Evolutionary conservation across 441 rosid species (phyloP).

Genomic region (Populus tomentosa): DNA sequence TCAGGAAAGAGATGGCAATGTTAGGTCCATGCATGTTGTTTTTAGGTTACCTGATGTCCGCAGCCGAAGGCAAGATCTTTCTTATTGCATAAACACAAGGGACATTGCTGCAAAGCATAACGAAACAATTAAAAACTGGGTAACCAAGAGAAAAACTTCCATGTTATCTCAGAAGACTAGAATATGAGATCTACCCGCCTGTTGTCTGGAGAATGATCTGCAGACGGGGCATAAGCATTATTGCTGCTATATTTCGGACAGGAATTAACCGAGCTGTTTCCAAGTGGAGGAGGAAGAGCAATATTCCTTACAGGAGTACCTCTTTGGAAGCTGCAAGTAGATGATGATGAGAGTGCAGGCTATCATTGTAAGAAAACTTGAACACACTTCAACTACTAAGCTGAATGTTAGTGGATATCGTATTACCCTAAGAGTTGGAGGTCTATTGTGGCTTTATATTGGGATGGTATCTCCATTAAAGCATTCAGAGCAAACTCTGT

Average conservation of each 20-base stretch:
- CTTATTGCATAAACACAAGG: slow-evolving; percentile 10
- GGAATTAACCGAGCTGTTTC: slow-evolving; percentile 2
- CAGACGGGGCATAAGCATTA: background rate
- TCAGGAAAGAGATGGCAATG: background rate
- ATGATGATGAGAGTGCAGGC: background rate
- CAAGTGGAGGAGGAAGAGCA: slow-evolving; percentile 33
- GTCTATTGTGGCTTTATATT: slow-evolving; percentile 77
- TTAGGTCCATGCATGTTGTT: too few relatives aligned
- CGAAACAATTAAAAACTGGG: background rate
- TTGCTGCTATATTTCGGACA: background rate
- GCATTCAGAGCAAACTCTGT: slow-evolving; percentile 83
- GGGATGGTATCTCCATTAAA: slow-evolving; percentile 89
- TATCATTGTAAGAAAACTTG: background rate
- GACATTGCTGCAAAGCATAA: slow-evolving; percentile 16
- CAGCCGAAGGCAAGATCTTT: slow-evolving; percentile 28
- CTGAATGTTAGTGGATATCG: background rate
- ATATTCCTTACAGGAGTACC: slow-evolving; percentile 17
- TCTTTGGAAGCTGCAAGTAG: slow-evolving; percentile 25
- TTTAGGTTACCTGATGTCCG: slow-evolving; percentile 22
- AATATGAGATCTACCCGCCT: slow-evolving; percentile 7
- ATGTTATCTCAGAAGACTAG: too few relatives aligned
- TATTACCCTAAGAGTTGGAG: slow-evolving; percentile 66
- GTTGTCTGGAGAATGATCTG: slow-evolving; percentile 8
- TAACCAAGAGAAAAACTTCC: too few relatives aligned
- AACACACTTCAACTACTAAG: background rate